Evolutionary conservation across 1,284 basidiomycete species (phyloP), one percentile per base, ranked within the genome.

Genomic region (Trichosporon sp.): DNA sequence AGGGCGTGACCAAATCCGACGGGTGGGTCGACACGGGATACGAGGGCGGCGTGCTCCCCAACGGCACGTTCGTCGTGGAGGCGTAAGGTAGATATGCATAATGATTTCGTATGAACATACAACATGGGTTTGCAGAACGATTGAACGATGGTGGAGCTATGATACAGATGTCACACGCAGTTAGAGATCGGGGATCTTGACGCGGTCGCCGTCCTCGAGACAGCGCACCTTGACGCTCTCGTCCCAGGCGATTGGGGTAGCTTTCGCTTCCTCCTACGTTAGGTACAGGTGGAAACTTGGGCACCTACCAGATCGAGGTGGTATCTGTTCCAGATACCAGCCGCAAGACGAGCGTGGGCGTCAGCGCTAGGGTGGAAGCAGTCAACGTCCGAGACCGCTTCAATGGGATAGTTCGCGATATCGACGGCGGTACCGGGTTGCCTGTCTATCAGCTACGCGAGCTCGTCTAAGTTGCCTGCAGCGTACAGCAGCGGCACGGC

Each of bases 291-390:
- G 26, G 26, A 26, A 26, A 26, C 26, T 26, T 26, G 26, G 26
- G 1, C 16, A n/a, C 46, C 54, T 21, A 70, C 74, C 63, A 71
- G 66, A 32, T 48, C 35, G 40, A 65, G 38, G 0, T 40, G 78
- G 38, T 85, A 71, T 37, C 83, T 70, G 71, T 84, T 84, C 84
- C 84, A 85, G 40, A 85, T 67, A 0, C 82, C 83, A 0, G 81
- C 80, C 3, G 82, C 83, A 14, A 85, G 78, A 0, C 83, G 72
- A 65, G 78, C 75, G 70, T 85, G 84, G 0, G 80, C 80, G 31
- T 75, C 76, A 19, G 77, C 78, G 12, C 80, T 81, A 3, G 84
- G 84, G 66, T 85, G 84, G 74, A 85, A 85, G 73, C 83, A 85
- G 71, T 85, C 84, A 5, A 81, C 74, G n/a, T 77, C 76, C 7